Evolutionary conservation across 2,329 filamentous ascomycete genomes (phyloP).

Genomic region (Scedosporium minutisporum): DNA sequence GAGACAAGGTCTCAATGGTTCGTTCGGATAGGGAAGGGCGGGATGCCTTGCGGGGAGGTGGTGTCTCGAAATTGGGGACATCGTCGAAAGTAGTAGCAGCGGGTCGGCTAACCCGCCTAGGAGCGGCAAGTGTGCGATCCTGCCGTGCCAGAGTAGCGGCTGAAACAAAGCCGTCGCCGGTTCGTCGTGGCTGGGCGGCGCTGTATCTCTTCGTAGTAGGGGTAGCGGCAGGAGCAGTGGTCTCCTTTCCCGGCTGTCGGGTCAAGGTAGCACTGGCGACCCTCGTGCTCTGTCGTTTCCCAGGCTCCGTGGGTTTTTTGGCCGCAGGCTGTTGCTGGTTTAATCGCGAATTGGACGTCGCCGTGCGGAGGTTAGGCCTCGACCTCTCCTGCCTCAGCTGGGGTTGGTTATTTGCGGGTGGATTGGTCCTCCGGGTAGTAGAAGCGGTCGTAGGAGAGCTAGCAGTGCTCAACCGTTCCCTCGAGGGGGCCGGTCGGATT

Average conservation of each 20-base stretch:
- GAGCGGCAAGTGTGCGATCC: background rate
- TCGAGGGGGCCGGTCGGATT: background rate
- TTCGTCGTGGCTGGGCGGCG: background rate
- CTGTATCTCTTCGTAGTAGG: background rate
- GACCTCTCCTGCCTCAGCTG: background rate
- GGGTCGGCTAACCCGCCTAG: background rate
- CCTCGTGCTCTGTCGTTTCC: background rate
- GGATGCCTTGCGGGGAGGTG: background rate
- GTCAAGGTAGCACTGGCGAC: background rate
- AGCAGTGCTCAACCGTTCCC: background rate
- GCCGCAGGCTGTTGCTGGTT: background rate
- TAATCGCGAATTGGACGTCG: background rate
- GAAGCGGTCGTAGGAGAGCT: background rate
- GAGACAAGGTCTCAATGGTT: constrained; percentile 74
- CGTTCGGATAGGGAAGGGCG: constrained; percentile 65
- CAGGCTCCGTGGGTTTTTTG: background rate
- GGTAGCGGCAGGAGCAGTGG: background rate
- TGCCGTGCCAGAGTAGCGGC: background rate
- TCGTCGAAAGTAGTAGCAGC: background rate
- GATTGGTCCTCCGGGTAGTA: background rate
- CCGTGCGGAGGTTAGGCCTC: constrained; percentile 1
- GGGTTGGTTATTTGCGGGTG: background rate
- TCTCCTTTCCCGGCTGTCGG: background rate
- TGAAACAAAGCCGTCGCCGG: background rate
- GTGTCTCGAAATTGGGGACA: background rate